Percentiles rank a stretch among this genome's conserved stretches.
These are phyloP conservation scores for Cutaneotrichosporon dermatis DNA, from an alignment of 1,284 basidiomycete species.

Conservation along the genomic window DNA sequence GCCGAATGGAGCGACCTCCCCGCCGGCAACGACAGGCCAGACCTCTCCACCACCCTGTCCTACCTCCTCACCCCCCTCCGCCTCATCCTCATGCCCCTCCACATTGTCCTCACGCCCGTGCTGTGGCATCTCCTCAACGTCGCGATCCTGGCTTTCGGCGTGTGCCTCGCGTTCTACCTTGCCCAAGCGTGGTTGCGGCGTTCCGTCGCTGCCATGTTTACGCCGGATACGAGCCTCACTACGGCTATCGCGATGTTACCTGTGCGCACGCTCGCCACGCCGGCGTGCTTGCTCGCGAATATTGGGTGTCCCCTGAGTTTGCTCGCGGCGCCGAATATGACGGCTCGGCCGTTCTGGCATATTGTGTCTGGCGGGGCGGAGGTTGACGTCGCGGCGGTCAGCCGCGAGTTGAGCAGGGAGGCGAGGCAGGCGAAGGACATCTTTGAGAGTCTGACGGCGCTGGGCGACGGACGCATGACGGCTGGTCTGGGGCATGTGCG, in stretches of 20 bases:
- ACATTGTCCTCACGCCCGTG: constrained; percentile 19
- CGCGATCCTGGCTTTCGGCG: constrained; percentile 14
- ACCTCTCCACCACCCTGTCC: constrained; percentile 17
- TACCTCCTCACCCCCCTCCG: constrained; percentile 23
- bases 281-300: constrained; percentile 30
- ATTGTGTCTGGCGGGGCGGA: constrained; percentile 3
- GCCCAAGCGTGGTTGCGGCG: constrained; percentile 4
- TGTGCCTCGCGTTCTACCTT: constrained; percentile 12
- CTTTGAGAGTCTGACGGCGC: constrained; percentile 36
- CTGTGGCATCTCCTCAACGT: constrained; percentile 27
- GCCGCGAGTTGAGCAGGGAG: constrained; percentile 32
- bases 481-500: constrained; percentile 34
- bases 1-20: too few relatives aligned
- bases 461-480: constrained; percentile 34
- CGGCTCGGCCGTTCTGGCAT: constrained; percentile 30
- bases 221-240: neutral
- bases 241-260: constrained; percentile 16
- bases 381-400: constrained; percentile 33
- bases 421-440: constrained; percentile 39
- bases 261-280: constrained; percentile 29
- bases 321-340: constrained; percentile 8
- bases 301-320: constrained; percentile 26
- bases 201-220: constrained; percentile 9
- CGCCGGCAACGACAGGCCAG: neutral
- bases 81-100: constrained; percentile 21